These are phyloP conservation scores for Teratosphaeria epicoccoides DNA, from an alignment of 2,329 filamentous ascomycete genomes.

Conservation along the genomic window DNA sequence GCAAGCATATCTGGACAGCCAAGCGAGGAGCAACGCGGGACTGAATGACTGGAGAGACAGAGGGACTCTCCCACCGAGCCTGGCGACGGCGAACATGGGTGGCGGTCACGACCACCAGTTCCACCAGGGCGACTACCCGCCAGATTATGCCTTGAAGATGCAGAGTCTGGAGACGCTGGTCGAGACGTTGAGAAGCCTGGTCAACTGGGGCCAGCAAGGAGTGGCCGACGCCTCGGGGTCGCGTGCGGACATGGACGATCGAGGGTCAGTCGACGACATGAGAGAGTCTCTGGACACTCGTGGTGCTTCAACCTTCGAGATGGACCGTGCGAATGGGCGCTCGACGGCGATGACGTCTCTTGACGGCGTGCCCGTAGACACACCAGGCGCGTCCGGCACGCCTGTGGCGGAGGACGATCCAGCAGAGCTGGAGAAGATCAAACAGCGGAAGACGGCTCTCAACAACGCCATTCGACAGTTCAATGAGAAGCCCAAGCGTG, in stretches of 20 bases:
- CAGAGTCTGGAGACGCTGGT: constrained; percentile 80
- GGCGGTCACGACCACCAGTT: constrained; percentile 34
- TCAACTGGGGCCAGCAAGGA: constrained; percentile 79
- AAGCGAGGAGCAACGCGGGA: constrained; percentile 39
- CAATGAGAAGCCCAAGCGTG: constrained; percentile 95
- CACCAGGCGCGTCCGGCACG: background rate
- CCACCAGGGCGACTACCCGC: constrained; percentile 60
- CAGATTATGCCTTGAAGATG: constrained; percentile 85
- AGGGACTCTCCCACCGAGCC: constrained; percentile 72
- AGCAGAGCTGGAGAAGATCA: constrained; percentile 85
- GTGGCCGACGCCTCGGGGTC: constrained; percentile 39
- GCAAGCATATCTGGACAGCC: constrained; percentile 74
- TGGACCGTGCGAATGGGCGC: constrained; percentile 14
- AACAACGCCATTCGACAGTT: constrained; percentile 83
- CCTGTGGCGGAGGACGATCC: constrained; percentile 69
- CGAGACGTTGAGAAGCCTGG: constrained; percentile 76
- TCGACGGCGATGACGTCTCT: background rate
- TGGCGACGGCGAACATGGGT: constrained; percentile 66
- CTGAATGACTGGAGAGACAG: constrained; percentile 71
- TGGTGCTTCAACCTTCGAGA: constrained; percentile 2
- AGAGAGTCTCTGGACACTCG: constrained; percentile 69
- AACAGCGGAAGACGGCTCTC: constrained; percentile 84
- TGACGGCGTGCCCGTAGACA: constrained; percentile 1
- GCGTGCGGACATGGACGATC: constrained; percentile 30
- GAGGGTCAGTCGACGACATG: constrained; percentile 47